Percentiles rank a stretch among this genome's conserved stretches.
Evolutionary conservation across 495 filamentous ascomycete species (phyloP).

Genomic region (Lasiosphaeris hirsuta): DNA sequence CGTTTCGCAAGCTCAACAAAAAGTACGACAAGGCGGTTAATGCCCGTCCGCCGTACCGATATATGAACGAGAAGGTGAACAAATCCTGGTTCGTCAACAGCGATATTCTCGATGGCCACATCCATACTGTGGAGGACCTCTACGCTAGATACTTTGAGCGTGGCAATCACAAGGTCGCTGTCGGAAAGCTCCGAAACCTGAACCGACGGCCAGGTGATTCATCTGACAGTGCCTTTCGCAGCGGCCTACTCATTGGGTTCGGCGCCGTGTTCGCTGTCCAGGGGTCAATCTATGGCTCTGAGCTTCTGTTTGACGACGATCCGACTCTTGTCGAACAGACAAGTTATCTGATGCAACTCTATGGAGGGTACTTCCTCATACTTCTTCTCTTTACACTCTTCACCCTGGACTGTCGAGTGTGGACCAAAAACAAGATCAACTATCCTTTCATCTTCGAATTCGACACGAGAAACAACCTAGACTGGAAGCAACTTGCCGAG

Average conservation of each 20-base stretch:
- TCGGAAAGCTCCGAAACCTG: conserved; percentile 74
- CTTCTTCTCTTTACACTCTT: conserved; percentile 72
- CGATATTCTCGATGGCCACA: conserved; percentile 71
- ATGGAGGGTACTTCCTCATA: conserved; percentile 79
- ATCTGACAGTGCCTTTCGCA: conserved; percentile 69
- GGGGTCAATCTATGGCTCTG: conserved; percentile 63
- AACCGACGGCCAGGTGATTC: conserved; percentile 63
- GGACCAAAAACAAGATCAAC: conserved; percentile 82
- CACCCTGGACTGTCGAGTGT: conserved; percentile 74
- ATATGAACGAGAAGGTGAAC: conserved; percentile 91
- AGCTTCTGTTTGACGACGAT: conserved; percentile 52
- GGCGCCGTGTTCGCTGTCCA: conserved; percentile 72
- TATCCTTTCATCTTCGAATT: conserved; percentile 97
- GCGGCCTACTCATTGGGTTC: conserved; percentile 72
- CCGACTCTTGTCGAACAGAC: conserved; percentile 49
- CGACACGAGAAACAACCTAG: conserved; percentile 75
- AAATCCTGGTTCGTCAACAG: conserved; percentile 86
- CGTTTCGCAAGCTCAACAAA: conserved; percentile 97
- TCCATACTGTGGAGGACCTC: conserved; percentile 77
- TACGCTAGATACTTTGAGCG: conserved; percentile 91
- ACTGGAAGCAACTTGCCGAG: conserved; percentile 87
- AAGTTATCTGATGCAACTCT: conserved; percentile 78
- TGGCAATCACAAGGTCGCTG: conserved; percentile 86
- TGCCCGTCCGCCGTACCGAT: conserved; percentile 69
- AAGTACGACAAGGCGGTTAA: conserved; percentile 93